Percentiles rank a stretch among this genome's conserved stretches.
Conservation (phyloP, 2,329 filamentous ascomycete species). For the Parasarocladium wereldwijsianum region DNA sequence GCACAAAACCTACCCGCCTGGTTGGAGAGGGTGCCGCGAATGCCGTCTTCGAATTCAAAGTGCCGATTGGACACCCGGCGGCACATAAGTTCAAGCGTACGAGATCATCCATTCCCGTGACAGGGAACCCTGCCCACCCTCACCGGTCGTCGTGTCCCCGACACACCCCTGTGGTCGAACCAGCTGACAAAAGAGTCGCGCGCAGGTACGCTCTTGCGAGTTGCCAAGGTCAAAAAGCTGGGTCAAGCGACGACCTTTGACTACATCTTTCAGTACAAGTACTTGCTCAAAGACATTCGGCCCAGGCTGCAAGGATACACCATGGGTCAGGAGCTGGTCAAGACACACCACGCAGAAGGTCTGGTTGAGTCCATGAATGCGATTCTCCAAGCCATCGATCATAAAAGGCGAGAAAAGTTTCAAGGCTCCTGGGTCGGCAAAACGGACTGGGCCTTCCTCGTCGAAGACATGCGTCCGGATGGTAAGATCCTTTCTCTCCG, state of each 20-base stretch:
- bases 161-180: slow-evolving; percentile 4
- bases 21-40: slow-evolving; percentile 64
- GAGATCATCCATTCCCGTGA: slow-evolving; percentile 7
- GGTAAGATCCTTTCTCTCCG: slow-evolving; percentile 11
- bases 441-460: slow-evolving; percentile 50
- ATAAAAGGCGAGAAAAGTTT: slow-evolving; percentile 27
- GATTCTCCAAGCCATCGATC: slow-evolving; percentile 33
- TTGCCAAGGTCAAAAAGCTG: slow-evolving; percentile 19
- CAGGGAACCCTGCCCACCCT: not conserved
- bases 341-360: slow-evolving; percentile 17
- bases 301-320: slow-evolving; percentile 19
- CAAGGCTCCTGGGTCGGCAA: slow-evolving; percentile 33
- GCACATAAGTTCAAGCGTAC: slow-evolving; percentile 20
- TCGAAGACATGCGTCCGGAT: slow-evolving; percentile 52
- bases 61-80: slow-evolving; percentile 17
- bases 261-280: slow-evolving; percentile 22
- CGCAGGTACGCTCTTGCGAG: slow-evolving; percentile 21
- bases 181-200: slow-evolving; percentile 4
- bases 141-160: slow-evolving; percentile 7
- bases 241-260: slow-evolving; percentile 18
- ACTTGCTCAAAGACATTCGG: slow-evolving; percentile 18
- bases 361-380: slow-evolving; percentile 33
- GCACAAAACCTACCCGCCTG: slow-evolving; percentile 22
- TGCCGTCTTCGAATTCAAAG: slow-evolving; percentile 50
- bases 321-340: slow-evolving; percentile 22